Conservation (phyloP, 2,329 filamentous ascomycete species). For the Colletotrichum navitas region DNA sequence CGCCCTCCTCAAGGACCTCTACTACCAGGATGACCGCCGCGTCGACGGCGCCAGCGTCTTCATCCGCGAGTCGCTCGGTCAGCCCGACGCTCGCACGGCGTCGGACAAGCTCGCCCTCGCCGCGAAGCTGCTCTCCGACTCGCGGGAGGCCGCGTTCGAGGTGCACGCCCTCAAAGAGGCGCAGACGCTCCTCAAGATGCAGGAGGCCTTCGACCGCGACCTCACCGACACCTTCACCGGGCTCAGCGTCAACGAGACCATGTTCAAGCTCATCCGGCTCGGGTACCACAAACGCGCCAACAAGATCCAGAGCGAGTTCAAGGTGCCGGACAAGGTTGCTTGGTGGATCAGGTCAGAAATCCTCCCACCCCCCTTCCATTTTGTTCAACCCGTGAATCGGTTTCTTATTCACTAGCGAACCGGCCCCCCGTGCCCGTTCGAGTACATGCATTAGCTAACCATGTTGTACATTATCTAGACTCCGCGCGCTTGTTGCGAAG, state of each 20-base stretch:
- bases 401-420: neutral
- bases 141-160: conserved; percentile 82
- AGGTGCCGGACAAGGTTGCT: conserved; percentile 88
- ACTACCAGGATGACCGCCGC: conserved; percentile 95
- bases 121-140: conserved; percentile 84
- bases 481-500: conserved; percentile 89
- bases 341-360: conserved; percentile 80
- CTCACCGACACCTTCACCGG: conserved; percentile 83
- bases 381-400: neutral
- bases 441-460: neutral
- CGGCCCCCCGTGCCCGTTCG: neutral
- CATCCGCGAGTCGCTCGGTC: conserved; percentile 83
- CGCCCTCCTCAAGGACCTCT: conserved; percentile 89
- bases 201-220: conserved; percentile 89
- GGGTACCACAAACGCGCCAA: conserved; percentile 88
- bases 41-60: conserved; percentile 91
- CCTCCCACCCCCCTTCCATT: neutral
- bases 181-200: conserved; percentile 82
- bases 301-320: conserved; percentile 93
- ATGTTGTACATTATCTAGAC: conserved; percentile 57
- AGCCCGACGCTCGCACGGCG: conserved; percentile 76
- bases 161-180: conserved; percentile 84
- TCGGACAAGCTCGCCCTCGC: conserved; percentile 91
- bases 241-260: conserved; percentile 89
- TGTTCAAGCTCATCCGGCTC: conserved; percentile 86